Base-by-base conservation (phyloP, 129 eudicot species). In the Heracleum sosnowskyi region DNA sequence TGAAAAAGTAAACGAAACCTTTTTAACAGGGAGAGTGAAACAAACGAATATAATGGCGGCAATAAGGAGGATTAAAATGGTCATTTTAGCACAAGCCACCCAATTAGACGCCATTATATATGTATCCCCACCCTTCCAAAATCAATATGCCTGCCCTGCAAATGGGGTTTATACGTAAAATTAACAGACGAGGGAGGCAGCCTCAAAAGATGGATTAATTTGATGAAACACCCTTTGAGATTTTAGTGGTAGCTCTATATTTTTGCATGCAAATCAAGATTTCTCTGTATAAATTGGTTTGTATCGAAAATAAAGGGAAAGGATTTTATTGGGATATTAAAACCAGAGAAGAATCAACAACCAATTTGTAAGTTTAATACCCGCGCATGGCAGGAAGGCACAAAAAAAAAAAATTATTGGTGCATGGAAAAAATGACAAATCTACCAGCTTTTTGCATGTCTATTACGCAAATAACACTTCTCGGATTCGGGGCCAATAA, bases 1-100 rank as follows among this genome's bases (percentile, higher is more conserved):
- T 1, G 10, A 34, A 75, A 8, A 11, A 7, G 34, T 10, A 77
- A 28, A 84, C 11, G 20, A 29, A 37, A 93, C 98, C 98, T 93
- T 82, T 81, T 93, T 92, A 36, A 89, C 51, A 35, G 97, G 98
- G 44, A 93, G 88, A 82, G 97, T 90, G 73, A 85, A 84, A 81
- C 90, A 93, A 51, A 92, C 97, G 64, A 86, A 44, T 73, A 73
- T 72, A 84, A 93, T 85, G 80, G 92, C 92, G 80, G 83, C 88
- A 68, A 91, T 60, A 76, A 93, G 90, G 70, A 85, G 71, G 11
- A 90, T 47, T 28, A 90, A 84, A 69, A 87, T 77, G 29, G 82
- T 76, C 9, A 90, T 45, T 69, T 84, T 83, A 81, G 87, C 41
- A 73, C 66, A 33, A 41, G 83, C 87, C 33, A 79, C 76, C 94